These are phyloP conservation scores for Penicillium sp. DNA, from an alignment of 2,329 filamentous ascomycete species.

Conservation along the genomic window DNA sequence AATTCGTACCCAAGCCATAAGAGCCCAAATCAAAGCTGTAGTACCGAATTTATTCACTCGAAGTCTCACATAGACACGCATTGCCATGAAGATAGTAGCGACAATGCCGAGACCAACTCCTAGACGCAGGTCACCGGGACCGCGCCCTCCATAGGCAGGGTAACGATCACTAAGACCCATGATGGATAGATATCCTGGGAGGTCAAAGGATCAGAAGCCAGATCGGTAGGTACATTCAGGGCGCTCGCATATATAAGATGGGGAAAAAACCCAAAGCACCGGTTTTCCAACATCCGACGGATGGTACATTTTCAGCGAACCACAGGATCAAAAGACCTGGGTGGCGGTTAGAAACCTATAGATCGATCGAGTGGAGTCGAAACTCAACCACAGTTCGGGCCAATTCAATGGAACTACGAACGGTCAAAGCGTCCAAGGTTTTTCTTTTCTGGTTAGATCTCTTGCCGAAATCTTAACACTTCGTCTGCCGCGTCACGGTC, in stretches of 20 bases:
- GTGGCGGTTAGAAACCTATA: background rate
- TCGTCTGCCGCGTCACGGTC: background rate
- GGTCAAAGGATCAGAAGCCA: background rate
- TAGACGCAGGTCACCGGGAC: constrained; percentile 16
- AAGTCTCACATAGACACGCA: constrained; percentile 20
- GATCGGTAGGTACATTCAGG: background rate
- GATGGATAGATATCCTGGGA: background rate
- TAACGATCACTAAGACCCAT: constrained; percentile 14
- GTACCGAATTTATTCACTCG: constrained; percentile 23
- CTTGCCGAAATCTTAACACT: background rate
- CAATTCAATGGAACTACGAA: background rate
- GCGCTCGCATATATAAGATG: background rate
- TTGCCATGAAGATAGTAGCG: constrained; percentile 19
- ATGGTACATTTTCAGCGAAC: background rate
- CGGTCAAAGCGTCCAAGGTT: background rate
- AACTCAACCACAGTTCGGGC: background rate
- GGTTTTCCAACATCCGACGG: background rate
- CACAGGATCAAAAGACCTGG: background rate
- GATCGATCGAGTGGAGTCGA: constrained; percentile 2
- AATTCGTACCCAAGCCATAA: constrained; percentile 18
- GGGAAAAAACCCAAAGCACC: background rate
- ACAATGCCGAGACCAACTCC: constrained; percentile 15
- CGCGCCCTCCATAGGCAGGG: constrained; percentile 21
- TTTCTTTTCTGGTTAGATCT: background rate
- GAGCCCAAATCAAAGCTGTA: constrained; percentile 18